A percentile compares a stretch with the other conserved stretches of the same genome.
Conservation (phyloP, 73 alveolate genomes). For the Symbiodinium pilosum region DNA sequence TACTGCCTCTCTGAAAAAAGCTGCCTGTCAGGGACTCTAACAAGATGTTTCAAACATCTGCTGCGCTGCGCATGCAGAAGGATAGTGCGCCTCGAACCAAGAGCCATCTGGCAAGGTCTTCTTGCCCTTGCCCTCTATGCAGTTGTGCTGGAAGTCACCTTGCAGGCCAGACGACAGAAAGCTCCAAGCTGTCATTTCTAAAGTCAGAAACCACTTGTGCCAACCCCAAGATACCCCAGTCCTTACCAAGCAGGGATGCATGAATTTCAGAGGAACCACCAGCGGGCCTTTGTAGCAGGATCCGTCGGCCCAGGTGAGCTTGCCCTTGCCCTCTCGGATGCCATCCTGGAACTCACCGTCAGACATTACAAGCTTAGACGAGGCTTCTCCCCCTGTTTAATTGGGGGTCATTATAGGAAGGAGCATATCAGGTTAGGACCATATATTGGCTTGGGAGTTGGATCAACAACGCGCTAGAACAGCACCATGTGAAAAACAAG, state of each 20-base stretch:
- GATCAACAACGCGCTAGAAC: too few species aligned
- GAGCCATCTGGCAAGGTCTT: slow-evolving; percentile 89
- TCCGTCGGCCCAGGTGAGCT: slow-evolving; percentile 93
- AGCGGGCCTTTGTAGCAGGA: slow-evolving; percentile 77
- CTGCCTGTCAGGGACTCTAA: too few species aligned
- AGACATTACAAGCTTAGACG: too few species aligned
- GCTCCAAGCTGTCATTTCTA: background rate
- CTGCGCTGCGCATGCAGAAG: background rate
- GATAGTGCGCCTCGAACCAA: slow-evolving; percentile 68
- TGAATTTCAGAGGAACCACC: background rate
- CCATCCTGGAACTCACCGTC: slow-evolving; percentile 36
- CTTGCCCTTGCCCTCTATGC: slow-evolving; percentile 95
- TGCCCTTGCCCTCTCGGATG: slow-evolving; percentile 93
- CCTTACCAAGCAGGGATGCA: background rate
- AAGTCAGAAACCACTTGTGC: background rate
- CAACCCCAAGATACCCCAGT: background rate
- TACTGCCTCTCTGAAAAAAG: too few species aligned
- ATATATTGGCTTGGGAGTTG: too few species aligned
- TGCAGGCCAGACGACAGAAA: background rate
- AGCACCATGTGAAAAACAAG: too few species aligned
- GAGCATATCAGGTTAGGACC: too few species aligned
- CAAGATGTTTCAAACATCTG: background rate
- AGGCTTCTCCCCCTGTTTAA: too few species aligned
- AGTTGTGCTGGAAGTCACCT: slow-evolving; percentile 92
- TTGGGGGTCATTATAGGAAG: too few species aligned